phyloP scores from a whole-genome alignment of 768 basidiomycete species.

The Botryobasidium botryosum region DNA sequence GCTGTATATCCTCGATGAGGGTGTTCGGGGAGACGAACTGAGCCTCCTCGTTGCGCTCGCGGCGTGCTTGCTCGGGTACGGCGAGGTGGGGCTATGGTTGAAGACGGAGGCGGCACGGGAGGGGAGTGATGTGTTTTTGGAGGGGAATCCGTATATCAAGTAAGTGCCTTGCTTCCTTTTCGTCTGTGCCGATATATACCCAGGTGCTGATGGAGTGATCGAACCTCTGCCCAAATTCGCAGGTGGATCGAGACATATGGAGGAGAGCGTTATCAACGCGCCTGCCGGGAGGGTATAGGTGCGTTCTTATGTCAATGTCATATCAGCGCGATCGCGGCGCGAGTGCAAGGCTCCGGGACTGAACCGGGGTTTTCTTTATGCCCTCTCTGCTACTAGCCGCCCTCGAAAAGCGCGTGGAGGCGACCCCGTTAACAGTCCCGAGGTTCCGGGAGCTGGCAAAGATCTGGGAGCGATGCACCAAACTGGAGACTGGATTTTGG shows the following conservation, averaged over 20 bases:
- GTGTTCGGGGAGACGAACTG: slow-evolving; percentile 52
- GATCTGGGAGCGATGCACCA: slow-evolving; percentile 62
- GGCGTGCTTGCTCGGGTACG: slow-evolving; percentile 81
- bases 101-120: slow-evolving; percentile 33
- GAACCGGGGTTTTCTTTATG: no score
- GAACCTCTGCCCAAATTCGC: no score
- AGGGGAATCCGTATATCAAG: slow-evolving; percentile 52
- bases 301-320: slow-evolving; percentile 15
- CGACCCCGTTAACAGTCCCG: slow-evolving; percentile 42
- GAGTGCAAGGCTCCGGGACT: no score
- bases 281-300: slow-evolving; percentile 64
- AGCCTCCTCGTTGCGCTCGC: slow-evolving; percentile 66
- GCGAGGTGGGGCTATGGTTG: slow-evolving; percentile 79
- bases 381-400: slow-evolving; percentile 30
- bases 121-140: slow-evolving; percentile 37
- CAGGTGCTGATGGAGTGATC: not conserved
- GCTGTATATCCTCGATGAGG: slow-evolving; percentile 66
- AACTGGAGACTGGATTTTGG: slow-evolving; percentile 78
- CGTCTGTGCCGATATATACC: slow-evolving; percentile 37
- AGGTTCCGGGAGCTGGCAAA: slow-evolving; percentile 47
- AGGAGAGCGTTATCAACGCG: slow-evolving; percentile 49
- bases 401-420: slow-evolving; percentile 48
- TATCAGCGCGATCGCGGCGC: not conserved
- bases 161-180: slow-evolving; percentile 5
- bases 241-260: slow-evolving; percentile 44